phyloP scores from a whole-genome alignment of 2,329 filamentous ascomycete genomes.

The Stachybotrys chartarum region DNA sequence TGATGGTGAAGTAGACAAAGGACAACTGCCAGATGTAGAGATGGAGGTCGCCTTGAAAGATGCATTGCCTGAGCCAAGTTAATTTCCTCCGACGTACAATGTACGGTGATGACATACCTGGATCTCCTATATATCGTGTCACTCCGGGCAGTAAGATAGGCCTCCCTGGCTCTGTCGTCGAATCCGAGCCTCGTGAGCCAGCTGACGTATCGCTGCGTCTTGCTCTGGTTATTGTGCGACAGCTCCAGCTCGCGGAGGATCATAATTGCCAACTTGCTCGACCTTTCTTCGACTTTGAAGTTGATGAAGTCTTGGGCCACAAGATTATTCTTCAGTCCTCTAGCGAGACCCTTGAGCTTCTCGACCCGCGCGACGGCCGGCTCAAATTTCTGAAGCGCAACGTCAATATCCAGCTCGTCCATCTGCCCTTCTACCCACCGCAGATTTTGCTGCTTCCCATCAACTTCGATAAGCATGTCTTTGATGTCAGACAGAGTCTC shows the following conservation, averaged over 20 bases:
- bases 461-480: constrained; percentile 89
- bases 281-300: constrained; percentile 83
- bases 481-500: constrained; percentile 73
- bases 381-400: constrained; percentile 85
- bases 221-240: constrained; percentile 67
- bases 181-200: constrained; percentile 86
- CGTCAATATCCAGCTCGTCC: constrained; percentile 92
- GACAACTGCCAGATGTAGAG: constrained; percentile 93
- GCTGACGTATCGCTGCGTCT: constrained; percentile 72
- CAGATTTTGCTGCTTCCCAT: constrained; percentile 92
- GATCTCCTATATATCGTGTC: constrained; percentile 74
- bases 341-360: constrained; percentile 71
- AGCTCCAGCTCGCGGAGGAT: constrained; percentile 72
- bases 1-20: constrained; percentile 90
- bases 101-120: constrained; percentile 42
- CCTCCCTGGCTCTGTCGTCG: constrained; percentile 81
- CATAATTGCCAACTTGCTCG: constrained; percentile 66
- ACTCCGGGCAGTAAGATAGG: constrained; percentile 74
- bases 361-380: constrained; percentile 78
- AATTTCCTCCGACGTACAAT: not conserved
- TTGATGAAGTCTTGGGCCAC: constrained; percentile 89
- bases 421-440: constrained; percentile 94
- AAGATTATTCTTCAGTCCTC: constrained; percentile 74
- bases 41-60: constrained; percentile 89
- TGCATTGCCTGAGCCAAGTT: constrained; percentile 64